Base-by-base conservation (phyloP, 129 eudicot genomes). In the Calendula officinalis region DNA sequence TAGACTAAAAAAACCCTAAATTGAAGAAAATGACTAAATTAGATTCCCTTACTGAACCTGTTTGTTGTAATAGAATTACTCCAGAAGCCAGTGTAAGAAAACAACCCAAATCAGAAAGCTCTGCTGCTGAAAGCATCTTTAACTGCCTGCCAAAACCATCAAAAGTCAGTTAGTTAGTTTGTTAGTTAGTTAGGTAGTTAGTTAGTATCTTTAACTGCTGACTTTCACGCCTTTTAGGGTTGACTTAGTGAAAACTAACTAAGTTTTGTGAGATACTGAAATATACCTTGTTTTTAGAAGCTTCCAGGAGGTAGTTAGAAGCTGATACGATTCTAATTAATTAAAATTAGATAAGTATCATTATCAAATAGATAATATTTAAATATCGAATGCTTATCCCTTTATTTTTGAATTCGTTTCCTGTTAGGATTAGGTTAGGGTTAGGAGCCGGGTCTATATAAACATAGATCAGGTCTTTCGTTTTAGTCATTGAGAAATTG, bases 71-170 rank as follows among this genome's bases (percentile, higher is more conserved):
- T 51, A 92, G 66, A 73, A 73, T 41, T 59, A 83, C 85, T 70
- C 98, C 98, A 72, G 65, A 77, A 57, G 81, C 80, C 81, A 92
- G 67, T 59, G 75, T 84, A 39, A 88, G 48, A 45, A 88, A 86
- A 71, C 96, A 92, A 70, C 96, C 95, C 32, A 92, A 73, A 66
- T 92, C 98, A 32, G 96, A 88, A 48, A 92, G 80, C 78, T 92
- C 98, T 11, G 86, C 95, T 57, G 98, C 85, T 50, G 98, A 85
- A 75, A 68, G 86, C 69, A 71, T 88, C 86, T 78, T 78, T 47
- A 77, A 79, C 85, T 92, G 86, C 89, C 98, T 92, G 95, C 83
- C 83, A 81, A 69, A 77, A 76, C 56, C 68, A 68, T 58, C 70
- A 54, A 51, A 75, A 65, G 68, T 57, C 2, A 22, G 30, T 22